Conservation (phyloP, 345 rosid genomes). For the Euphorbia lathyris region DNA sequence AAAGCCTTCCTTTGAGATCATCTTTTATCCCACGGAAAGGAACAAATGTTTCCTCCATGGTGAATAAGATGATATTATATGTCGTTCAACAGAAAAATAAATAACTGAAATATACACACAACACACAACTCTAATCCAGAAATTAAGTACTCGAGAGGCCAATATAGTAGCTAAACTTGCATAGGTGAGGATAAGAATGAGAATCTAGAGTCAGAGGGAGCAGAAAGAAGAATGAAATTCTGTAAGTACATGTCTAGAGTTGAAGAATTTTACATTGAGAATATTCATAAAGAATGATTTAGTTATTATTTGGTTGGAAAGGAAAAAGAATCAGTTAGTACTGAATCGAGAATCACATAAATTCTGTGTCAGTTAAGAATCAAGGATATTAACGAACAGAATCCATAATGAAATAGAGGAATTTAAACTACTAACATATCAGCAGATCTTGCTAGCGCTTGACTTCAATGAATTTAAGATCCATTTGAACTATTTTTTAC, state of each 20-base stretch:
- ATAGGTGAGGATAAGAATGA: constrained; percentile 14
- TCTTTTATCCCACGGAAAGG: constrained; percentile 83
- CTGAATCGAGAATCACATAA: constrained; percentile 32
- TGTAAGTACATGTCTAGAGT: constrained; percentile 13
- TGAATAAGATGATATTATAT: constrained; percentile 12
- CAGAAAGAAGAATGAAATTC: constrained; percentile 16
- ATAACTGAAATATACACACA: constrained; percentile 20
- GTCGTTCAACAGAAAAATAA: not conserved
- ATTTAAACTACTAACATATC: constrained; percentile 27
- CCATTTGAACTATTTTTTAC: constrained; percentile 28
- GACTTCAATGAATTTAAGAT: constrained; percentile 24
- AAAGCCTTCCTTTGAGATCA: constrained; percentile 69
- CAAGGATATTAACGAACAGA: constrained; percentile 32
- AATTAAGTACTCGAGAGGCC: constrained; percentile 57
- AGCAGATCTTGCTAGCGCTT: constrained; percentile 35
- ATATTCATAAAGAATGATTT: constrained; percentile 32
- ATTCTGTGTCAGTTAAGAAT: constrained; percentile 21
- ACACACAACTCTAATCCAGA: constrained; percentile 22
- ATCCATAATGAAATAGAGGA: constrained; percentile 26
- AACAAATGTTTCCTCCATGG: constrained; percentile 84
- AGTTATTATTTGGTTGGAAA: constrained; percentile 22
- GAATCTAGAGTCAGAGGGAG: constrained; percentile 34
- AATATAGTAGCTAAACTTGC: constrained; percentile 30
- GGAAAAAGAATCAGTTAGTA: constrained; percentile 38
- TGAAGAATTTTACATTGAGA: constrained; percentile 39